These are phyloP conservation scores for Rhodotorula sp. DNA, from an alignment of 1,284 basidiomycete species.

Conservation along the genomic window DNA sequence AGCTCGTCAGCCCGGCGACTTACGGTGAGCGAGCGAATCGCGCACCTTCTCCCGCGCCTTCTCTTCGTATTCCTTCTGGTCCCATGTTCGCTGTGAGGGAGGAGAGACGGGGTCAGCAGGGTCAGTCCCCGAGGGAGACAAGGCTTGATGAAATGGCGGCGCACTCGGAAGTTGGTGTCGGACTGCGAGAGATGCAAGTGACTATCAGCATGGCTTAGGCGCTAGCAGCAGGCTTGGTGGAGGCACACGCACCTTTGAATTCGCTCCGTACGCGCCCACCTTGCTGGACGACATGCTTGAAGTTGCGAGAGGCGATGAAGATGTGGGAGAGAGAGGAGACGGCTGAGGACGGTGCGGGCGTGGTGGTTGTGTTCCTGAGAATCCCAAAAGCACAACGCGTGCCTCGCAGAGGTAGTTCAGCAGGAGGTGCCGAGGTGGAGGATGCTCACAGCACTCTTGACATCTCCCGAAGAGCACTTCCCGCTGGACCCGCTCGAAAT, in stretches of 20 bases:
- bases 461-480: too few relatives aligned
- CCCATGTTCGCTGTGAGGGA: slow-evolving; percentile 39
- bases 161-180: slow-evolving; percentile 33
- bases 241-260: slow-evolving; percentile 21
- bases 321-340: neutral
- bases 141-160: neutral
- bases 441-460: neutral
- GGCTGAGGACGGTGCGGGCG: neutral
- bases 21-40: neutral
- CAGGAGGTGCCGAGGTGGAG: neutral
- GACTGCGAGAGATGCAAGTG: slow-evolving; percentile 8
- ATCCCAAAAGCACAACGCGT: too few relatives aligned
- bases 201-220: neutral
- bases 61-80: slow-evolving; percentile 44
- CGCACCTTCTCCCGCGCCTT: slow-evolving; percentile 43
- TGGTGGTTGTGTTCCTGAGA: neutral
- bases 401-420: neutral
- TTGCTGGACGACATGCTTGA: slow-evolving; percentile 2
- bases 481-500: too few relatives aligned
- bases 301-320: neutral
- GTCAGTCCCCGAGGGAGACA: too few relatives aligned
- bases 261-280: slow-evolving; percentile 34
- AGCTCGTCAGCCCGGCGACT: neutral
- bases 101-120: neutral
- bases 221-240: neutral